Percentiles rank a stretch among this genome's conserved stretches.
Conservation (phyloP, 352 stramenopile species). For the Globisporangium lucens region DNA sequence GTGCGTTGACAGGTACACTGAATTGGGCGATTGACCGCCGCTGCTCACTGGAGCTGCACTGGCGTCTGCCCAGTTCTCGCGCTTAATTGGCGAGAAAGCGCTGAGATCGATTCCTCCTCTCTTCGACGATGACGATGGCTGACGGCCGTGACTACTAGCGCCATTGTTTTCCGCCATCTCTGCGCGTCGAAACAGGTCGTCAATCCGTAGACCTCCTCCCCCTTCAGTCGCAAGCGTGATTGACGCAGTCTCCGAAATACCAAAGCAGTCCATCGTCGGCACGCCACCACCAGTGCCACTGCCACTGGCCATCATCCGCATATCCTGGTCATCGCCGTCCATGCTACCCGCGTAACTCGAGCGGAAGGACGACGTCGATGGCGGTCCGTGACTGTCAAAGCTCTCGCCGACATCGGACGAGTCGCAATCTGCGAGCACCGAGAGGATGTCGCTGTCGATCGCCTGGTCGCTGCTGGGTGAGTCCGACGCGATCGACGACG, state of each 20-base stretch:
- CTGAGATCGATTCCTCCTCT: constrained; percentile 15
- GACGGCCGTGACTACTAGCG: background rate
- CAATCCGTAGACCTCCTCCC: constrained; percentile 15
- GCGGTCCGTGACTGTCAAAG: constrained; percentile 5
- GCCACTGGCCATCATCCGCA: constrained; percentile 10
- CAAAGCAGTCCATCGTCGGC: constrained; percentile 36
- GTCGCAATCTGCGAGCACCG: constrained; percentile 57
- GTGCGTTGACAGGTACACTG: constrained; percentile 49
- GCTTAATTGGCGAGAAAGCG: constrained; percentile 20
- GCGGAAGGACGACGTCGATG: constrained; percentile 24
- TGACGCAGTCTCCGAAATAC: constrained; percentile 26
- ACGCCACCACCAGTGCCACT: background rate
- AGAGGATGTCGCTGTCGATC: constrained; percentile 78
- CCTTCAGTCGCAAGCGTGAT: constrained; percentile 9
- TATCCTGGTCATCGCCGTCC: constrained; percentile 31
- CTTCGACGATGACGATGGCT: background rate
- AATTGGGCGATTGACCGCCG: constrained; percentile 22
- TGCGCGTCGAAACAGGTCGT: constrained; percentile 15
- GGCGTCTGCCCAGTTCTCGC: constrained; percentile 9
- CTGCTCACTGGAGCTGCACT: background rate
- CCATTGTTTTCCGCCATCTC: background rate
- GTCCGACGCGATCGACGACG: constrained; percentile 21
- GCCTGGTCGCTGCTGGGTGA: constrained; percentile 55
- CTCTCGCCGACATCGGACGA: constrained; percentile 32
- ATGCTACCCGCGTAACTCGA: constrained; percentile 8